Evolutionary conservation across 768 basidiomycete species (phyloP), one percentile per base, ranked within the genome.

Genomic region (Cyathus striatus): DNA sequence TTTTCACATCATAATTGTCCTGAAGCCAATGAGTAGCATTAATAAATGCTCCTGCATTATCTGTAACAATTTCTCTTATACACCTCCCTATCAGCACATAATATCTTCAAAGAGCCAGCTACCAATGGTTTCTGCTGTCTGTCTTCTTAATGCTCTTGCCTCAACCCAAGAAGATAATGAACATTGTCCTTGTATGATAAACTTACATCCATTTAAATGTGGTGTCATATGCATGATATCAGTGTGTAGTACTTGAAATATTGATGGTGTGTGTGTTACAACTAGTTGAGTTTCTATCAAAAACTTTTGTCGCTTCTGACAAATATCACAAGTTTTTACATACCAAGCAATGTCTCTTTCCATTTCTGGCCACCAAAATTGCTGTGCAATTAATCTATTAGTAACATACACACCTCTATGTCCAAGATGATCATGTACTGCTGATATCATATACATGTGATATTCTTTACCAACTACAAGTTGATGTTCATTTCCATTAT

Each of bases 21-120:
- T 40, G 23, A 1, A 60, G 35, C 46, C 49, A 55, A 1, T 33
- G 35, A 3, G 52, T 23, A 0, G 57, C 56, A 2, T 49, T 46
- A 16, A 40, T 33, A 24, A 58, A 56, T 2, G 51, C 39, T 5
- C 35, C 23, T 1, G 58, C 56, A 38, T 76, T 76, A 45, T 76
- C 72, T 0, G 64, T 70, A 1, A 73, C 59, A 14, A 75, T 65
- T 18, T 65, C 53, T 0, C 10, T 16, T 1, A 70, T 16, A n/a
- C n/a, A n/a, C 60, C 53, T 2, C 69, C 72, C 70, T 69, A 74
- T 22, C 59, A 22, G 37, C 58, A 63, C 1, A 65, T 48, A 3
- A 68, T 56, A 10, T 68, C 60, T 45, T 58, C 51, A 6, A 54
- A 56, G 0, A 62, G 24, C 53, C 55, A 65, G 2, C 41, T 36